phyloP scores from a whole-genome alignment of 768 basidiomycete species.

The Panellus pusillus region DNA sequence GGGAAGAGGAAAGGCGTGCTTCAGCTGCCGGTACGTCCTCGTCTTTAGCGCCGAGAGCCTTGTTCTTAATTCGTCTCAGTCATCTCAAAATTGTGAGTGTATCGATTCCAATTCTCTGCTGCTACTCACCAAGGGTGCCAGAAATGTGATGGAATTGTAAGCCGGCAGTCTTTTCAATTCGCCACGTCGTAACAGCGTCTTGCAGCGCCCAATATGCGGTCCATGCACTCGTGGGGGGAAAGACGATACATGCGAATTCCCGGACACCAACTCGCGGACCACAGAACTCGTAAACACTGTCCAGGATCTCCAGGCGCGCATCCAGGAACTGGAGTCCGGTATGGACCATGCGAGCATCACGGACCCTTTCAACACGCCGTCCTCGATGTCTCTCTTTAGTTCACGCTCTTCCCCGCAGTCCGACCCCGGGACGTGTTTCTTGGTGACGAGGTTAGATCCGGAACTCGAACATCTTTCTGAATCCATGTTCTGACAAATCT shows the following conservation, averaged over 20 bases:
- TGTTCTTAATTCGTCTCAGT: background rate
- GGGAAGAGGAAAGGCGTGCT: constrained; percentile 13
- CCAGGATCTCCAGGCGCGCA: constrained; percentile 34
- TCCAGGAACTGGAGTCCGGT: constrained; percentile 28
- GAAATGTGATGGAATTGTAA: too few species aligned
- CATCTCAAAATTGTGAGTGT: constrained; percentile 14
- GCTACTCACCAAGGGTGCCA: too few species aligned
- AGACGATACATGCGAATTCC: constrained; percentile 46
- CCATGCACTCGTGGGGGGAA: constrained; percentile 40
- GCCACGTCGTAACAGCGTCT: background rate
- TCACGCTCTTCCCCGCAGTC: constrained; percentile 2
- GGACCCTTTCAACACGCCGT: too few species aligned
- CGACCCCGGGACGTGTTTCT: background rate
- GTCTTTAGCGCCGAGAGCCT: background rate
- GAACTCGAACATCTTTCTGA: too few species aligned
- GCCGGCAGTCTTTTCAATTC: too few species aligned
- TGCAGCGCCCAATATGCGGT: constrained; percentile 29
- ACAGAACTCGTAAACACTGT: constrained; percentile 41
- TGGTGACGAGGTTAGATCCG: background rate
- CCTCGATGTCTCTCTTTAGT: background rate
- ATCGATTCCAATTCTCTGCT: background rate
- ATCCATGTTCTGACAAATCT: background rate
- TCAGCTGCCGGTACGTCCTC: constrained; percentile 10
- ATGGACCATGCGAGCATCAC: too few species aligned
- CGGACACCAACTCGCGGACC: constrained; percentile 38